phyloP scores from a whole-genome alignment of 1,139 yeast species.

The Hansenula lynferdii region DNA sequence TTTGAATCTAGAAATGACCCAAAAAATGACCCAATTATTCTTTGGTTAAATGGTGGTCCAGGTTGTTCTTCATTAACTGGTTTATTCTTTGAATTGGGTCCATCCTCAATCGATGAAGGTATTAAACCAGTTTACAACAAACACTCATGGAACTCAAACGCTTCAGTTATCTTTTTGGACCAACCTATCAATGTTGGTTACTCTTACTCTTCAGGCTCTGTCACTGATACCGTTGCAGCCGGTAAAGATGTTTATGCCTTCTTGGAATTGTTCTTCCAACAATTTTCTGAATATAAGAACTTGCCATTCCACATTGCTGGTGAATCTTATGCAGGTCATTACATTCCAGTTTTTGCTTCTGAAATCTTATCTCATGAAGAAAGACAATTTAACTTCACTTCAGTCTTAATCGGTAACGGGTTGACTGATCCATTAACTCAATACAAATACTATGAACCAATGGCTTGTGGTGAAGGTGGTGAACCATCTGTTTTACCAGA shows the following conservation, averaged over 20 bases:
- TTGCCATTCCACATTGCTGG: constrained; percentile 93
- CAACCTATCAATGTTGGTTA: constrained; percentile 95
- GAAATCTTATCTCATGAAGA: constrained; percentile 79
- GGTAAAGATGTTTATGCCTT: constrained; percentile 93
- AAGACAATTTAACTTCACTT: constrained; percentile 77
- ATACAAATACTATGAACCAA: constrained; percentile 84
- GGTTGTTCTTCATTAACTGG: constrained; percentile 92
- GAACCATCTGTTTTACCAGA: constrained; percentile 71
- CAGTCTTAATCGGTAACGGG: constrained; percentile 94
- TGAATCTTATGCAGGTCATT: constrained; percentile 98
- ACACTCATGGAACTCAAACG: constrained; percentile 83
- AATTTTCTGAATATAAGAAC: constrained; percentile 77
- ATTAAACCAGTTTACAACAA: constrained; percentile 74
- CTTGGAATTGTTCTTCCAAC: constrained; percentile 82
- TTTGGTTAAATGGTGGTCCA: constrained; percentile 92
- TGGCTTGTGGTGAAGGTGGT: constrained; percentile 98
- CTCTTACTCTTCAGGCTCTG: constrained; percentile 63
- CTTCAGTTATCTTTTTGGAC: constrained; percentile 86
- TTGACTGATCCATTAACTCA: constrained; percentile 90
- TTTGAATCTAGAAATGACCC: constrained; percentile 93
- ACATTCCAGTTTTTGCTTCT: constrained; percentile 88
- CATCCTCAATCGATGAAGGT: constrained; percentile 64
- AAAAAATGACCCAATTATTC: constrained; percentile 71
- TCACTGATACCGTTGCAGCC: constrained; percentile 79
- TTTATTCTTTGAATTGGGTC: constrained; percentile 88